Percentiles rank a stretch among this genome's conserved stretches.
phyloP scores from a whole-genome alignment of 225 moss, liverwort and hornwort species.

The Physcomitrium patens region DNA sequence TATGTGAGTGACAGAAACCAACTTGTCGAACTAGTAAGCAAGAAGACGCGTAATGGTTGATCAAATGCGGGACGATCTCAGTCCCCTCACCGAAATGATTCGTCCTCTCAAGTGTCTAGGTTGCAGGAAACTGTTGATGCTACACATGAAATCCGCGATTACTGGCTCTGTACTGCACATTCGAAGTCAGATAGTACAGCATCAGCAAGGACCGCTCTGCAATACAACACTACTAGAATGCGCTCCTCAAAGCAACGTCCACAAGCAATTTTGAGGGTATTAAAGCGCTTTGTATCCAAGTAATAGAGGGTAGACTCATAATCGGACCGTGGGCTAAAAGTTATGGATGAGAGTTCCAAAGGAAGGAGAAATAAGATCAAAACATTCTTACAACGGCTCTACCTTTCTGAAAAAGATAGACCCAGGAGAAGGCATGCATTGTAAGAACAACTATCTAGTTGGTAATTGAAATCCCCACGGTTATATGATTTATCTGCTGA shows the following conservation, averaged over 20 bases:
- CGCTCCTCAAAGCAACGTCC: no score
- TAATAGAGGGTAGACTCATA: background rate
- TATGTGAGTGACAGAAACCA: no score
- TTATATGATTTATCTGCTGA: conserved; percentile 68
- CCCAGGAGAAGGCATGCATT: conserved; percentile 93
- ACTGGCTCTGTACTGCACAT: conserved; percentile 87
- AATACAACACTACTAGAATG: no score
- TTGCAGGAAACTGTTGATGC: conserved; percentile 82
- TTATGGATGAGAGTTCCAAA: conserved; percentile 19
- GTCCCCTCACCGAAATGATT: conserved; percentile 95
- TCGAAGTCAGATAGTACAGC: conserved; percentile 21
- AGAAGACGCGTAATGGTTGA: no score
- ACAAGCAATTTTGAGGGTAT: no score
- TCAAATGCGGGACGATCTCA: conserved; percentile 80
- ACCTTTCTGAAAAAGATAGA: conserved; percentile 92
- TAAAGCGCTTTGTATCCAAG: no score
- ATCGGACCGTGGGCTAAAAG: background rate
- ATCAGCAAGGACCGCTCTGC: conserved; percentile 31
- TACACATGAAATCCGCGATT: conserved; percentile 95
- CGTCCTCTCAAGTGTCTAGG: conserved; percentile 81
- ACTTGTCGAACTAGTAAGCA: no score
- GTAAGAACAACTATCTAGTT: conserved; percentile 91
- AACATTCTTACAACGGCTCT: conserved; percentile 71
- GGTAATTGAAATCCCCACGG: conserved; percentile 89
- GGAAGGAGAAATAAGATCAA: conserved; percentile 20